phyloP scores from a whole-genome alignment of 768 basidiomycete genomes.

The Daedalea quercina region DNA sequence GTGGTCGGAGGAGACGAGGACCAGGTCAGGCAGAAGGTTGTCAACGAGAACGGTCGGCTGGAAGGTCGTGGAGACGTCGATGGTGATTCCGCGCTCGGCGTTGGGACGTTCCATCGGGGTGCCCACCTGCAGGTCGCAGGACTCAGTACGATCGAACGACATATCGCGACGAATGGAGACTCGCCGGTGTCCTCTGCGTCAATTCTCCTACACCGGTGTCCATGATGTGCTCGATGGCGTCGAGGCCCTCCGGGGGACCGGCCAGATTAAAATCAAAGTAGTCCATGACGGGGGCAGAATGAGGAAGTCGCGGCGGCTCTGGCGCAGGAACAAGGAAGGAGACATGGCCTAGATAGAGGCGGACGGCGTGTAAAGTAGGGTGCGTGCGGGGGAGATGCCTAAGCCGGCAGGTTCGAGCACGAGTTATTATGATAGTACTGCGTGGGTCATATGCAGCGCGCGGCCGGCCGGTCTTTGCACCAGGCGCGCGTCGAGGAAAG shows the following conservation, averaged over 20 bases:
- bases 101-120: constrained; percentile 5
- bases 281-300: not conserved
- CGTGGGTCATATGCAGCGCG: too few species aligned
- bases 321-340: not conserved
- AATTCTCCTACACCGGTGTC: not conserved
- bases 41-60: constrained; percentile 12
- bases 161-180: not conserved
- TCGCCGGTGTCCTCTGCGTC: not conserved
- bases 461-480: too few species aligned
- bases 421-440: too few species aligned
- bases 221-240: too few species aligned
- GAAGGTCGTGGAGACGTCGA: constrained; percentile 18
- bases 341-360: too few species aligned
- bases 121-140: constrained; percentile 1
- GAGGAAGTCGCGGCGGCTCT: not conserved
- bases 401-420: too few species aligned
- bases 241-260: too few species aligned
- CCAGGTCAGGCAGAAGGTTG: constrained; percentile 16
- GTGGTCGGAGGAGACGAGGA: constrained; percentile 23
- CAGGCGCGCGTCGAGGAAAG: too few species aligned
- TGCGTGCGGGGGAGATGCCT: too few species aligned
- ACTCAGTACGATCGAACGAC: not conserved
- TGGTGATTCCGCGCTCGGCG: constrained; percentile 3
- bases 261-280: not conserved
- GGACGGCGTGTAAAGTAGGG: too few species aligned